Evolutionary conservation across 768 basidiomycete genomes (phyloP).

Genomic region (Nevesoporus exiguus): DNA sequence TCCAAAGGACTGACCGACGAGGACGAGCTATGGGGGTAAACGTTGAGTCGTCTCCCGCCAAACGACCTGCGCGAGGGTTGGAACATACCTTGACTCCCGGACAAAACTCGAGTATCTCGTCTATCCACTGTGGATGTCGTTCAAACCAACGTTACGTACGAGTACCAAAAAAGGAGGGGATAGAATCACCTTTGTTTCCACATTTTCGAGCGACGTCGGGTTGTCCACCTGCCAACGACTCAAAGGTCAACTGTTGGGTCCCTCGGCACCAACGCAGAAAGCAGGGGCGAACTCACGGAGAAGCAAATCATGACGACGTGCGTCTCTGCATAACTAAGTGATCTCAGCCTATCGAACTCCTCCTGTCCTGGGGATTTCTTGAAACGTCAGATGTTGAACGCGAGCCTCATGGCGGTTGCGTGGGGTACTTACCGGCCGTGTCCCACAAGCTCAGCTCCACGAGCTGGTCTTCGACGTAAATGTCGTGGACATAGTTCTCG

Average conservation of each 20-base stretch:
- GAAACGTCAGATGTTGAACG: constrained; percentile 29
- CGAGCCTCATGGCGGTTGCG: not conserved
- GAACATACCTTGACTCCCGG: constrained; percentile 83
- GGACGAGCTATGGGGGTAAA: constrained; percentile 56
- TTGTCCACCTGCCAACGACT: constrained; percentile 69
- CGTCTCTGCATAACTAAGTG: constrained; percentile 95
- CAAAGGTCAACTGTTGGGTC: not conserved
- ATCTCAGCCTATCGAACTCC: constrained; percentile 91
- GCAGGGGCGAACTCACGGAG: constrained; percentile 53
- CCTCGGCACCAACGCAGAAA: not conserved
- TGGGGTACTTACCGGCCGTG: constrained; percentile 69
- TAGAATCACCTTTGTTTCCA: constrained; percentile 76
- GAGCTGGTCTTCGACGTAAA: constrained; percentile 79
- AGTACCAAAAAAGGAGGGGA: not conserved
- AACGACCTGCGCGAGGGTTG: not conserved
- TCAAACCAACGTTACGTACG: not conserved
- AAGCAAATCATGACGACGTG: constrained; percentile 97
- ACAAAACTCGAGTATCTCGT: constrained; percentile 89
- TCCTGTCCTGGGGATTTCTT: constrained; percentile 70
- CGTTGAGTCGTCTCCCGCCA: constrained; percentile 3
- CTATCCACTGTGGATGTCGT: constrained; percentile 71
- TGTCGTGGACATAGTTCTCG: constrained; percentile 94
- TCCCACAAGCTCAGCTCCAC: constrained; percentile 97
- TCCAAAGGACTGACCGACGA: constrained; percentile 66
- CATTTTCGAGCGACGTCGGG: constrained; percentile 91